Conservation (phyloP, 495 filamentous ascomycete genomes). For the Parmelia sp. region DNA sequence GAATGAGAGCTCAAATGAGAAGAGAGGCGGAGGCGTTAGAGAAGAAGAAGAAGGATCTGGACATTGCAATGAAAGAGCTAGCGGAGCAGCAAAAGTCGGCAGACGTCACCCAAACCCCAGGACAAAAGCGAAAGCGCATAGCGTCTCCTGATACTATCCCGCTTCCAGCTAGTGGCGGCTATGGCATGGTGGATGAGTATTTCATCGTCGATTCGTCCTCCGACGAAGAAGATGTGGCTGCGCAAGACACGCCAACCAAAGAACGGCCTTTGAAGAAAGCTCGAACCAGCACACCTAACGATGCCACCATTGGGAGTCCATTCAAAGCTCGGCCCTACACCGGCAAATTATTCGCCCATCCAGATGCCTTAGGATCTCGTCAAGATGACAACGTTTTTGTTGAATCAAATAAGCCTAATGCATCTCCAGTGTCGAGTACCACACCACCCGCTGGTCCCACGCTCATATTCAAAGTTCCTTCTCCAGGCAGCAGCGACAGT, state of each 20-base stretch:
- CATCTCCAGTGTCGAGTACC: background rate
- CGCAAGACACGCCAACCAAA: constrained; percentile 8
- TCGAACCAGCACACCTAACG: constrained; percentile 1
- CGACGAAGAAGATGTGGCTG: constrained; percentile 29
- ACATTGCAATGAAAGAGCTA: constrained; percentile 12
- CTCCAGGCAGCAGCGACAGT: constrained; percentile 7
- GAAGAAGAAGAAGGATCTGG: constrained; percentile 8
- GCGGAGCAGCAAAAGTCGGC: constrained; percentile 8
- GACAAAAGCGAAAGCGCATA: constrained; percentile 39
- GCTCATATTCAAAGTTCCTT: constrained; percentile 18
- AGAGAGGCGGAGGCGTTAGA: constrained; percentile 1
- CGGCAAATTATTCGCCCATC: constrained; percentile 4
- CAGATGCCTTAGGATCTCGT: background rate
- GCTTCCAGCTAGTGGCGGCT: constrained; percentile 40
- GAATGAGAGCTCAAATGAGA: constrained; percentile 4
- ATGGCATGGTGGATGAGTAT: constrained; percentile 41
- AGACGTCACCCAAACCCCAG: constrained; percentile 1
- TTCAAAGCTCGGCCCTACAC: constrained; percentile 17
- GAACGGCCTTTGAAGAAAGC: constrained; percentile 8
- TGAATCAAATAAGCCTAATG: background rate
- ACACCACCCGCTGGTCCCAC: background rate
- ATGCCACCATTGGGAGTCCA: constrained; percentile 7
- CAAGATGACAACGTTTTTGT: constrained; percentile 14
- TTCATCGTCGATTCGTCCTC: constrained; percentile 35
- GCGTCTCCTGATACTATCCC: constrained; percentile 42